phyloP scores from a whole-genome alignment of 106 monocot genomes.

The Phalaenopsis equestris region DNA sequence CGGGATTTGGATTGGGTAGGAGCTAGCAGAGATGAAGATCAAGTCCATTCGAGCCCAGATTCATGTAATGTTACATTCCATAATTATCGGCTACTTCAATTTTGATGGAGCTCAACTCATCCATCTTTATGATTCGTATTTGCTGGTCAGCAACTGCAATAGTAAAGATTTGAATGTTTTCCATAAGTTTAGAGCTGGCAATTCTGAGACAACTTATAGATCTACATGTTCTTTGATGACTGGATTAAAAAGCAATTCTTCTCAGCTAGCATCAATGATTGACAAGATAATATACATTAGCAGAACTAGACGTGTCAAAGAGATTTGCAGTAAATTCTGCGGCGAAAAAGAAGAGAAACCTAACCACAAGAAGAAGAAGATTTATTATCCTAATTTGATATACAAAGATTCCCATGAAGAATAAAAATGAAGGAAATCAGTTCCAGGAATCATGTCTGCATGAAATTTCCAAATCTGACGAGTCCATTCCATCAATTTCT shows the following conservation, averaged over 20 bases:
- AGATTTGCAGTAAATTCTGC: neutral
- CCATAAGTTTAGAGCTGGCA: too few relatives aligned
- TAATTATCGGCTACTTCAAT: too few relatives aligned
- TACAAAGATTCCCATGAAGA: slow-evolving; percentile 12
- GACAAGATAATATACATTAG: slow-evolving; percentile 1
- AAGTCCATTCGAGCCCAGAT: too few relatives aligned
- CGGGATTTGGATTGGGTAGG: too few relatives aligned
- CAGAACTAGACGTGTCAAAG: neutral
- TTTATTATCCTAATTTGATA: slow-evolving; percentile 19
- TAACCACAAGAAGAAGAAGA: slow-evolving; percentile 2
- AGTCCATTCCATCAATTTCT: neutral
- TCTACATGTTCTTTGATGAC: neutral
- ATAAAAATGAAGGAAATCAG: slow-evolving; percentile 5
- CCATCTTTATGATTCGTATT: too few relatives aligned
- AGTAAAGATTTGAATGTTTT: too few relatives aligned
- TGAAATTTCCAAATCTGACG: neutral
- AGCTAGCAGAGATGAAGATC: too few relatives aligned
- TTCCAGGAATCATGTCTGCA: neutral
- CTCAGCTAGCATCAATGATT: neutral
- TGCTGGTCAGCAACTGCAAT: too few relatives aligned
- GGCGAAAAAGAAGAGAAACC: neutral
- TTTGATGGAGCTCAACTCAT: too few relatives aligned
- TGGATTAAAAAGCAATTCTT: neutral
- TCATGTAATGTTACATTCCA: too few relatives aligned
- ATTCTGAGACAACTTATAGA: too few relatives aligned